A percentile compares a stretch with the other conserved stretches of the same genome.
Conservation (phyloP, 805 yeast species). For the Cyberlindnera mycetangii region DNA sequence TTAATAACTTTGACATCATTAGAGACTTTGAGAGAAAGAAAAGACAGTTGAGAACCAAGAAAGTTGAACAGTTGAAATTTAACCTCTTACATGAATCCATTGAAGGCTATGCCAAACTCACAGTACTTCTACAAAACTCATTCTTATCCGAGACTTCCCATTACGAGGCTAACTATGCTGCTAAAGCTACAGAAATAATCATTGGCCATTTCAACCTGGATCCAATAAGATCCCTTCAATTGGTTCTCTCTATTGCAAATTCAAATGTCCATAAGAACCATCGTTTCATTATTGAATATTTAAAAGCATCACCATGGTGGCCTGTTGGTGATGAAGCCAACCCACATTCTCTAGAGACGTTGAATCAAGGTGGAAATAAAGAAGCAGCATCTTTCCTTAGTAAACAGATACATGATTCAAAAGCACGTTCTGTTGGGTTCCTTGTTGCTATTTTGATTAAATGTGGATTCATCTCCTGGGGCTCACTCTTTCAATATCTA, state of each 20-base stretch:
- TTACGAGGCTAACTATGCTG: slow-evolving; percentile 41
- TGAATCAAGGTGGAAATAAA: slow-evolving; percentile 52
- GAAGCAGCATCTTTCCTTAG: slow-evolving; percentile 55
- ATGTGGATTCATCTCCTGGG: slow-evolving; percentile 62
- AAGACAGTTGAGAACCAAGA: not conserved
- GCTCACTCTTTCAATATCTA: slow-evolving; percentile 54
- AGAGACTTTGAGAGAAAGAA: slow-evolving; percentile 6
- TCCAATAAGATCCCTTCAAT: slow-evolving; percentile 63
- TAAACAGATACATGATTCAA: slow-evolving; percentile 34
- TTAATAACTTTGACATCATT: slow-evolving; percentile 31
- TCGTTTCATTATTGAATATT: slow-evolving; percentile 45
- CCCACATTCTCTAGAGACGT: slow-evolving; percentile 29
- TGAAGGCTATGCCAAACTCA: slow-evolving; percentile 72
- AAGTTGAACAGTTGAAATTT: slow-evolving; percentile 45
- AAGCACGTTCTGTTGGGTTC: slow-evolving; percentile 33
- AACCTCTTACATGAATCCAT: slow-evolving; percentile 70
- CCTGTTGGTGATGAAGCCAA: slow-evolving; percentile 39
- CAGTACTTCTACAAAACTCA: slow-evolving; percentile 45
- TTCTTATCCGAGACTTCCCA: slow-evolving; percentile 39
- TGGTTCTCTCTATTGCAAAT: slow-evolving; percentile 53
- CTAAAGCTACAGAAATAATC: slow-evolving; percentile 48
- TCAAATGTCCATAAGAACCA: slow-evolving; percentile 42
- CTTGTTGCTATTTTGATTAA: slow-evolving; percentile 58
- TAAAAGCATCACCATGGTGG: slow-evolving; percentile 67
- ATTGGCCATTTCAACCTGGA: slow-evolving; percentile 79